Conservation (phyloP, 805 yeast species). For the Hermanozyma aechmeae region DNA sequence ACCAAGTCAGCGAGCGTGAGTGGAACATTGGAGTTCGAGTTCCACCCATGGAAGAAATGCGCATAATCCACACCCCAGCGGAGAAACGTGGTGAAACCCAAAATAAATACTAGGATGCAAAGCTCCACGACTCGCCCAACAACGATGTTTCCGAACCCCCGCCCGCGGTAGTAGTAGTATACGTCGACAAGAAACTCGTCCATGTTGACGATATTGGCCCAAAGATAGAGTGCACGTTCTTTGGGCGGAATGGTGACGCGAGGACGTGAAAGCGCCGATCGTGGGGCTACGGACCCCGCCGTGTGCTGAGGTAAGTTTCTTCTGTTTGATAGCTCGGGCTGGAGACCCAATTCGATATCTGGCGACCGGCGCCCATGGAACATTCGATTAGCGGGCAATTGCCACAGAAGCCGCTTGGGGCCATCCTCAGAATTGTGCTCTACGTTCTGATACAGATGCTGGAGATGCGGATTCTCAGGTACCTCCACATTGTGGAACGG, state of each 20-base stretch:
- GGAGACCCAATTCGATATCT: not conserved
- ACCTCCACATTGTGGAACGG: not conserved
- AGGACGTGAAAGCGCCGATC: no score
- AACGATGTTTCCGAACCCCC: conserved; percentile 76
- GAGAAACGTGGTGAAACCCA: conserved; percentile 69
- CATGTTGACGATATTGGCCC: conserved; percentile 93
- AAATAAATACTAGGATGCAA: conserved; percentile 68
- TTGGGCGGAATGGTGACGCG: conserved; percentile 35
- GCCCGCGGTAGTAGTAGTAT: conserved; percentile 76
- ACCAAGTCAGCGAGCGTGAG: conserved; percentile 25
- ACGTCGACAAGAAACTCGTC: conserved; percentile 80
- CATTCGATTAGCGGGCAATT: no score
- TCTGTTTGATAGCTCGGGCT: not conserved
- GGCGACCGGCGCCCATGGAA: not conserved
- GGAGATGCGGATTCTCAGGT: conserved; percentile 1
- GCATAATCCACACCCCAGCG: conserved; percentile 70
- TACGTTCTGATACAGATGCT: no score
- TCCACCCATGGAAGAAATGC: conserved; percentile 17
- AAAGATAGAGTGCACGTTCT: conserved; percentile 84
- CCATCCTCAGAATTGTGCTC: no score
- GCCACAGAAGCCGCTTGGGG: no score
- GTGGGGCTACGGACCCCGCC: no score
- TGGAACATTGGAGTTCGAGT: conserved; percentile 10
- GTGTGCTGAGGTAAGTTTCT: not conserved
- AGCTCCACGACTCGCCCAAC: conserved; percentile 58